Evolutionary conservation across 1,284 basidiomycete species (phyloP).

Genomic region (Melanopsichium pennsylvanicum): DNA sequence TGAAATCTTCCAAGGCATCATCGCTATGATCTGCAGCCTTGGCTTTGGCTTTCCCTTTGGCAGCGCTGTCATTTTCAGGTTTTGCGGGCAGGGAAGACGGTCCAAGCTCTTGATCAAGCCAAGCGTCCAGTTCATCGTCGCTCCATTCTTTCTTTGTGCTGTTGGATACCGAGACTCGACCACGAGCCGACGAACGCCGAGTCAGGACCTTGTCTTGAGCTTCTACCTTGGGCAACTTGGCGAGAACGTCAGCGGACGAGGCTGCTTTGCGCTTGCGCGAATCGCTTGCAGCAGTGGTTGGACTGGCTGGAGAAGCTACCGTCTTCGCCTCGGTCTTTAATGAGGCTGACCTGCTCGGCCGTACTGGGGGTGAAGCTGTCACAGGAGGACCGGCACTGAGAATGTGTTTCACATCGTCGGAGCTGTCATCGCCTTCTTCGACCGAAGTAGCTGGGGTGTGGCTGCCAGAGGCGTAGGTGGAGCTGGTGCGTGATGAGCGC

Average conservation of each 20-base stretch:
- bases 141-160: constrained; percentile 4
- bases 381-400: not conserved
- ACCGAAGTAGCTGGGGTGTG: constrained; percentile 47
- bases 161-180: constrained; percentile 5
- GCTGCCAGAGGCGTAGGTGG: constrained; percentile 34
- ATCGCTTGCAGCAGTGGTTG: not conserved
- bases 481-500: constrained; percentile 35
- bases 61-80: constrained; percentile 5
- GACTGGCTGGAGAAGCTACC: not conserved
- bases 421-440: constrained; percentile 24
- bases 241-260: not conserved
- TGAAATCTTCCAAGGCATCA: constrained; percentile 16
- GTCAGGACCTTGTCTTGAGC: not conserved
- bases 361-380: not conserved
- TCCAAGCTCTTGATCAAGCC: constrained; percentile 19
- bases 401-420: constrained; percentile 9
- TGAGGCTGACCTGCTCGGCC: constrained; percentile 18
- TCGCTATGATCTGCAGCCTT: constrained; percentile 31
- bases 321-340: constrained; percentile 8
- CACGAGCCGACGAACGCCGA: constrained; percentile 8
- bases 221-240: constrained; percentile 10
- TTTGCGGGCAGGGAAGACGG: not conserved
- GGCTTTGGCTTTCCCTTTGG: constrained; percentile 32
- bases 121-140: constrained; percentile 19
- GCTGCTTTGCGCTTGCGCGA: constrained; percentile 26